Percentiles rank a stretch among this genome's conserved stretches.
Evolutionary conservation across 257 asterid species (phyloP).

Genomic region (Agastache rugosa): DNA sequence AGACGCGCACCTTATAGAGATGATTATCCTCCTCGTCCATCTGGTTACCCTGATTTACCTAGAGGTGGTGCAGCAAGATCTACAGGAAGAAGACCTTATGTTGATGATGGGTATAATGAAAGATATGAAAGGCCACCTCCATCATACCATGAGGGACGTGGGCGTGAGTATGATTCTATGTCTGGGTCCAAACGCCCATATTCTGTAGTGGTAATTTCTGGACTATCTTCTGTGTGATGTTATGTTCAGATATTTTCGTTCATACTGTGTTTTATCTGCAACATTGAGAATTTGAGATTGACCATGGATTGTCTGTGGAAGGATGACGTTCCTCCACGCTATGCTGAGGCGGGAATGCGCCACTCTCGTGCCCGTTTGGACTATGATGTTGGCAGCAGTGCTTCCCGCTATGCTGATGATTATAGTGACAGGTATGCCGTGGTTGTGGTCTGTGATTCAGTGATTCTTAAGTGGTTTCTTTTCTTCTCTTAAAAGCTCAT

Average conservation of each 20-base stretch:
- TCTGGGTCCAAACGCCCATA: conserved; percentile 95
- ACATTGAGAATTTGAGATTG: conserved; percentile 7
- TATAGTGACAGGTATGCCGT: conserved; percentile 75
- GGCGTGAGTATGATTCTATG: conserved; percentile 71
- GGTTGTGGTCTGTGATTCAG: neutral
- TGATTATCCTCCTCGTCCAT: conserved; percentile 77
- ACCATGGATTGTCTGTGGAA: conserved; percentile 40
- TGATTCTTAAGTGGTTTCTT: neutral
- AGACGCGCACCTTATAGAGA: conserved; percentile 77
- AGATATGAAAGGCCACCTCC: conserved; percentile 91
- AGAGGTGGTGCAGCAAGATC: conserved; percentile 76
- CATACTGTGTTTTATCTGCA: conserved; percentile 31
- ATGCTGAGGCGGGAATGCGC: conserved; percentile 79
- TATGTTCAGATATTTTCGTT: conserved; percentile 9
- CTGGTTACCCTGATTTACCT: conserved; percentile 76
- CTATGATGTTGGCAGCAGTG: conserved; percentile 73
- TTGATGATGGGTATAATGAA: conserved; percentile 78
- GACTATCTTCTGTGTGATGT: conserved; percentile 19
- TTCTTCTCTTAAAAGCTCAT: neutral
- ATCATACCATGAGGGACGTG: conserved; percentile 73
- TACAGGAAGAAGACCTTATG: conserved; percentile 75
- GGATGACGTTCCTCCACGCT: conserved; percentile 92
- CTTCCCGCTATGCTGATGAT: conserved; percentile 82
- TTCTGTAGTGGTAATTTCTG: conserved; percentile 62
- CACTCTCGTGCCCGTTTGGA: conserved; percentile 91